phyloP scores from a whole-genome alignment of 345 rosid genomes.

The Erucastrum elatum region DNA sequence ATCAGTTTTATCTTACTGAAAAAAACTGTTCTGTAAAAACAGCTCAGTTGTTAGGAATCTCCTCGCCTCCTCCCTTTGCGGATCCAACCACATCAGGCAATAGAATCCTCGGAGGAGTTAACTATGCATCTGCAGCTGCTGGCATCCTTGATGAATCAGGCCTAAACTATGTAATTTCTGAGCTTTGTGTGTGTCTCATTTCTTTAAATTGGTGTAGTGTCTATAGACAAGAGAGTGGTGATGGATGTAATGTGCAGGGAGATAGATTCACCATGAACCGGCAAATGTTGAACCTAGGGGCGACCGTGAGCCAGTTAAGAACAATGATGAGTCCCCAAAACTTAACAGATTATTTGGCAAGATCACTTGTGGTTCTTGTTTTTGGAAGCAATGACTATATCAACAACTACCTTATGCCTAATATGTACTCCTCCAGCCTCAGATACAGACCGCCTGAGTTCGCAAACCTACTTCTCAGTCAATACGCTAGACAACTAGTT shows the following conservation, averaged over 20 bases:
- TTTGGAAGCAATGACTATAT: constrained; percentile 96
- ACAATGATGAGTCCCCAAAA: constrained; percentile 49
- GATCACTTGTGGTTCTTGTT: constrained; percentile 55
- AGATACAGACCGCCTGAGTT: constrained; percentile 57
- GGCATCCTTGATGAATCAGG: constrained; percentile 89
- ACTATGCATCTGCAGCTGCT: constrained; percentile 89
- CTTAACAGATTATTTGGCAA: constrained; percentile 49
- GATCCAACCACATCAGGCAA: constrained; percentile 64
- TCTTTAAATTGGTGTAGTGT: background rate
- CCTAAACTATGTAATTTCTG: constrained; percentile 55
- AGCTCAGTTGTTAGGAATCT: constrained; percentile 65
- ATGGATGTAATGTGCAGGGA: constrained; percentile 47
- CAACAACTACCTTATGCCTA: constrained; percentile 86
- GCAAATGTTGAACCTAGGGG: constrained; percentile 67
- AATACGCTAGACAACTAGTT: constrained; percentile 60
- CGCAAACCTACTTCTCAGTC: constrained; percentile 63
- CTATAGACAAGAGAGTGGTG: background rate
- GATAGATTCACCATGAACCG: constrained; percentile 58
- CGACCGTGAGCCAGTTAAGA: constrained; percentile 57
- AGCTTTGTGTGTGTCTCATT: constrained; percentile 1
- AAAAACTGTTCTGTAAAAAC: constrained; percentile 21
- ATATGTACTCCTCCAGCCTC: constrained; percentile 52
- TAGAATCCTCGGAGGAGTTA: constrained; percentile 65
- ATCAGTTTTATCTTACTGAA: background rate
- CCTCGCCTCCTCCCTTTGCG: constrained; percentile 63